These are phyloP conservation scores for Daldinia grandis DNA, from an alignment of 495 filamentous ascomycete species.

Conservation along the genomic window DNA sequence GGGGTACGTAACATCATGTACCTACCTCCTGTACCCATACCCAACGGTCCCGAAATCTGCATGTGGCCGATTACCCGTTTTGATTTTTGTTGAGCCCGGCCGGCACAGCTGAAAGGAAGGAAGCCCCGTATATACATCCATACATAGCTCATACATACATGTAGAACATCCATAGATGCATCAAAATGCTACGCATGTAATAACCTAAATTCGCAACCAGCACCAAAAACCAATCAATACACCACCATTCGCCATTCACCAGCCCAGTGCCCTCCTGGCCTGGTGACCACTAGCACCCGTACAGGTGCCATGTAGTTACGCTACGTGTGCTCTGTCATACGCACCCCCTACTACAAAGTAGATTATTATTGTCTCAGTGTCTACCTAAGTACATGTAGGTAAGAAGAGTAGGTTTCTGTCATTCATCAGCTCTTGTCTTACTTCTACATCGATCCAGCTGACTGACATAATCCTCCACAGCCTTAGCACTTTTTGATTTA, in stretches of 20 bases:
- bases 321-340: constrained; percentile 19
- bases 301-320: constrained; percentile 29
- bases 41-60: constrained; percentile 11
- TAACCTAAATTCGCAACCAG: neutral
- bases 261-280: neutral
- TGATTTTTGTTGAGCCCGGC: constrained; percentile 10
- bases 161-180: no score
- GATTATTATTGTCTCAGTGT: no score
- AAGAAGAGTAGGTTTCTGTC: neutral
- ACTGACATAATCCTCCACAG: constrained; percentile 10
- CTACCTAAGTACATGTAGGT: no score
- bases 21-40: constrained; percentile 1
- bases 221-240: no score
- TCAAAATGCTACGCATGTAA: neutral
- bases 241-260: neutral
- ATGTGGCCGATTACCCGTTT: constrained; percentile 25
- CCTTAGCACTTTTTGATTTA: neutral
- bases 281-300: neutral
- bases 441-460: constrained; percentile 25
- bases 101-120: constrained; percentile 2
- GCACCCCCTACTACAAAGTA: neutral
- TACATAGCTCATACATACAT: neutral
- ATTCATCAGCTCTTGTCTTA: neutral
- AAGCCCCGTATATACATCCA: neutral
- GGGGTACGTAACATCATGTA: neutral